Conservation (phyloP, 768 basidiomycete genomes). For the Butyriboletus loyo region DNA sequence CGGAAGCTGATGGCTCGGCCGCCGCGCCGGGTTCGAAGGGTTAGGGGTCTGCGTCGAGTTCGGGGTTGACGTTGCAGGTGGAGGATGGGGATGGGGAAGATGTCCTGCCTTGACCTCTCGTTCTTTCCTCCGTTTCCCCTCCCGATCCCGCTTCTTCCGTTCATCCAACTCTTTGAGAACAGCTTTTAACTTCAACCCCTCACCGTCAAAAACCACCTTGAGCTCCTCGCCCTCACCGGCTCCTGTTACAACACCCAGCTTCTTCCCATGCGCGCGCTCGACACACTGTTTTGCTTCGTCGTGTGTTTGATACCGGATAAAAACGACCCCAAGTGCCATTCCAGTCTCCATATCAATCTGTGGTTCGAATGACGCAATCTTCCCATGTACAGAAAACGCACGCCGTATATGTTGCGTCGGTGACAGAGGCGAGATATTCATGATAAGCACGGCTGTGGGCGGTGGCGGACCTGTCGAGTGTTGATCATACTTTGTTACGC, state of each 20-base stretch:
- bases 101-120: constrained; percentile 23
- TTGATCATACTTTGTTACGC: constrained; percentile 59
- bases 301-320: constrained; percentile 61
- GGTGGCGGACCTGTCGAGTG: constrained; percentile 73
- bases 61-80: constrained; percentile 23
- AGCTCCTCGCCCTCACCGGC: constrained; percentile 55
- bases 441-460: constrained; percentile 68
- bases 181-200: constrained; percentile 60
- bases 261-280: constrained; percentile 63
- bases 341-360: constrained; percentile 82
- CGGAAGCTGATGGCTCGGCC: constrained; percentile 28
- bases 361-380: constrained; percentile 63
- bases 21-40: constrained; percentile 17
- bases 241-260: constrained; percentile 47
- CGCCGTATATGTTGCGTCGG: constrained; percentile 61
- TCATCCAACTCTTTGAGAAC: constrained; percentile 65
- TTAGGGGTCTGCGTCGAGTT: constrained; percentile 27
- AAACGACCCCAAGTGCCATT: constrained; percentile 76
- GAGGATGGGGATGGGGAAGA: constrained; percentile 11
- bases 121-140: constrained; percentile 46
- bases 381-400: constrained; percentile 63
- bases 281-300: constrained; percentile 70
- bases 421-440: constrained; percentile 68
- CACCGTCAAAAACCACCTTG: constrained; percentile 76
- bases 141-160: constrained; percentile 43